phyloP scores from a whole-genome alignment of 2,329 filamentous ascomycete genomes.

The Trichoderma cornu-damae region DNA sequence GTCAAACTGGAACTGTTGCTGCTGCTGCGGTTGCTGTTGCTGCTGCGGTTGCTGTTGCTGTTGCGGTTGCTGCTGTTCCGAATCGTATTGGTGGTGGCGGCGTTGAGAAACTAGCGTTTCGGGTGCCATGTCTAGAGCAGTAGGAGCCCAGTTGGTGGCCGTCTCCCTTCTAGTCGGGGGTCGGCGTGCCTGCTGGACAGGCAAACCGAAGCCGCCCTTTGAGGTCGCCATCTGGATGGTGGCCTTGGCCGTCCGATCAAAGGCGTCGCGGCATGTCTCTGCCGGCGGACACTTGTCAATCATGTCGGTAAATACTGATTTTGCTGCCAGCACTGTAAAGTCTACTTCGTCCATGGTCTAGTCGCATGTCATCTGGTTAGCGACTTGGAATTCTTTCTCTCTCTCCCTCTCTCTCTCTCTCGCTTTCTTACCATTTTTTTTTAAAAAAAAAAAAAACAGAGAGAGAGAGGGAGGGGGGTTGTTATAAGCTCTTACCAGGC shows the following conservation, averaged over 20 bases:
- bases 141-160: conserved; percentile 29
- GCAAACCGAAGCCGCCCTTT: conserved; percentile 69
- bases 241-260: conserved; percentile 90
- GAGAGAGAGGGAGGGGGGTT: too few relatives aligned
- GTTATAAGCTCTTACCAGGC: conserved; percentile 58
- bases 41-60: conserved; percentile 23
- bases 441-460: too few relatives aligned
- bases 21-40: conserved; percentile 18
- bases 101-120: conserved; percentile 24
- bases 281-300: conserved; percentile 93
- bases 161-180: conserved; percentile 25
- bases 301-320: conserved; percentile 84
- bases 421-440: not conserved
- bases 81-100: conserved; percentile 25
- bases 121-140: conserved; percentile 27
- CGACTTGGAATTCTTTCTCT: too few relatives aligned
- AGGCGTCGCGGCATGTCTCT: conserved; percentile 89
- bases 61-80: conserved; percentile 2
- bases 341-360: conserved; percentile 95
- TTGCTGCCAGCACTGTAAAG: conserved; percentile 88
- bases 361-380: not conserved
- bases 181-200: conserved; percentile 28
- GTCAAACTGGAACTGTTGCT: conserved; percentile 34
- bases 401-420: too few relatives aligned
- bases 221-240: conserved; percentile 93